Base-by-base conservation (phyloP, 371 early-diverging fungal genomes). In the Apophysomyces elegans region DNA sequence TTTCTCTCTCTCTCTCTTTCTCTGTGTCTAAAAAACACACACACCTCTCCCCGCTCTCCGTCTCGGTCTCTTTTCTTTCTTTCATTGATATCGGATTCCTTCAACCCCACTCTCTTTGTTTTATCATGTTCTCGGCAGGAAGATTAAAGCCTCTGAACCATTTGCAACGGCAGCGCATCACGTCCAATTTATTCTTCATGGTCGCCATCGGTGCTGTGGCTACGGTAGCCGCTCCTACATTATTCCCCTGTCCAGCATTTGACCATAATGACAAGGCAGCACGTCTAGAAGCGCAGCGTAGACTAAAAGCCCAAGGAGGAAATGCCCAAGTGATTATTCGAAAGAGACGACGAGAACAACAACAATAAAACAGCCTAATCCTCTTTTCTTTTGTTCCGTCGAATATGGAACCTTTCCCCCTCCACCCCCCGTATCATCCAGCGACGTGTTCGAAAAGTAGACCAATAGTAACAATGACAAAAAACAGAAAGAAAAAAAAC, bases 241-340 rank as follows among this genome's bases (percentile, higher is more conserved):
- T 77, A 43, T 76, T 82, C 61, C 78, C 84, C 4, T 83, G 83
- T 61, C 83, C 83, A 59, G 83, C 83, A 35, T 83, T 77, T 59
- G 80, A 83, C 47, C 71, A 77, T 58, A 75, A 78, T 41, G 80
- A 83, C 37, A 70, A 72, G 58, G 73, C 79, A 9, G 80, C 83
- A 21, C 73, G 72, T 45, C 67, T 83, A 36, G 80, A 83, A 70
- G 77, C 79, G 56, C 70, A 74, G 37, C 64, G 69, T 50, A 77
- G 76, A 61, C 32, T 70, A 6, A 59, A 71, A 54, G 56, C 59
- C 11, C 64, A 77, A 45, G 63, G 66, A 36, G 75, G 63, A 56
- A 75, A 80, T 58, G 70, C 67, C 14, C 63, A 74, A 4, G 65
- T 78, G 3, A 63, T 80, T 18, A 73, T 80, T 26, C 72, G 71